Conservation (phyloP, 306 rosid genomes). For the Medicago lupulina region DNA sequence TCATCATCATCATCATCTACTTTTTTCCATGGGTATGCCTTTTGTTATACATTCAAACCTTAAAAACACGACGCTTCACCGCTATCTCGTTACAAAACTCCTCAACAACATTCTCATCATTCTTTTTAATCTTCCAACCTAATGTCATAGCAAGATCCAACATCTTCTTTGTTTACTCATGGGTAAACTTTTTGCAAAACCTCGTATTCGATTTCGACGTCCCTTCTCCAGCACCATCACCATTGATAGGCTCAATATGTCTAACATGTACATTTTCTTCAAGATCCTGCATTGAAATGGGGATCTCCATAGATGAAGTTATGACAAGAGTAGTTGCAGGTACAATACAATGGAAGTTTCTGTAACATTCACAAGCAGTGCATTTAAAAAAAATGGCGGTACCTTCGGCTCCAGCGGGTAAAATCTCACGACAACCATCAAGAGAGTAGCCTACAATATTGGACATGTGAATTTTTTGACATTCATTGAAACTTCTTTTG, state of each 20-base stretch:
- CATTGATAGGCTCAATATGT: background rate
- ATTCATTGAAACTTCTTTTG: no score
- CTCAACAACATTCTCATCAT: no score
- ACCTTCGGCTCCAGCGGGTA: no score
- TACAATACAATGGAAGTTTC: background rate
- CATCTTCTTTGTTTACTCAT: constrained; percentile 79
- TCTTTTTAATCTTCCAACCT: no score
- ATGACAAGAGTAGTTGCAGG: background rate
- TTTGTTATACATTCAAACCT: constrained; percentile 90
- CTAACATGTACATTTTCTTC: no score
- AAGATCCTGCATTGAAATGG: no score
- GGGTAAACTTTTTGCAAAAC: constrained; percentile 72
- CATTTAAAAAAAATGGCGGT: background rate
- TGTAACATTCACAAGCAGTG: background rate
- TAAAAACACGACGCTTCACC: constrained; percentile 72
- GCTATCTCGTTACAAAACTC: constrained; percentile 66
- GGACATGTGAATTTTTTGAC: no score
- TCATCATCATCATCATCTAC: background rate
- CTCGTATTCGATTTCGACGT: constrained; percentile 50
- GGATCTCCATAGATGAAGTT: background rate
- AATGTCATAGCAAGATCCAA: constrained; percentile 63
- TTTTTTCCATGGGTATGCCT: constrained; percentile 85
- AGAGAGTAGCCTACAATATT: no score
- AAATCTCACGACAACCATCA: no score
- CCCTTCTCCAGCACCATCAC: constrained; percentile 38